Evolutionary conservation across 768 basidiomycete species (phyloP).

Genomic region (Pleurotus cornucopiae): DNA sequence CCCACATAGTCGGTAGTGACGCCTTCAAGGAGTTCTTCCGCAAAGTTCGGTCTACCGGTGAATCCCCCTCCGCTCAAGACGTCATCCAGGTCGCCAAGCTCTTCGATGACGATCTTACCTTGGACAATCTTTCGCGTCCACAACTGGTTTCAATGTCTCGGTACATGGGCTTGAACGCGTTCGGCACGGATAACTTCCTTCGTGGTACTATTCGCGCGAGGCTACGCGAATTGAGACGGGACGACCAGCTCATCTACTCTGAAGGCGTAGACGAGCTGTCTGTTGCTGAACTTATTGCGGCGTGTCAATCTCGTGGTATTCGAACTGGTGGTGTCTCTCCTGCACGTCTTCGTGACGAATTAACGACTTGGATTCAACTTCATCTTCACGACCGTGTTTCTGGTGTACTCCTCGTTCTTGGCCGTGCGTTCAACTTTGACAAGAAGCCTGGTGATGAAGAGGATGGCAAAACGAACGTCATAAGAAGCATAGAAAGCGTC

Average conservation of each 20-base stretch:
- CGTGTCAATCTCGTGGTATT: constrained; percentile 93
- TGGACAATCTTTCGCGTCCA: constrained; percentile 97
- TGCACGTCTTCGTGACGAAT: constrained; percentile 82
- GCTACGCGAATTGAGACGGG: constrained; percentile 77
- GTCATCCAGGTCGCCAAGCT: constrained; percentile 93
- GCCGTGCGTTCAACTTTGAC: constrained; percentile 92
- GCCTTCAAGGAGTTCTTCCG: constrained; percentile 99
- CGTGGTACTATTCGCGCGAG: constrained; percentile 86
- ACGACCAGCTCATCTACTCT: constrained; percentile 87
- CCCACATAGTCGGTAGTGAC: constrained; percentile 89
- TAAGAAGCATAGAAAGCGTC: constrained; percentile 83
- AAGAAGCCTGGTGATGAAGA: constrained; percentile 67
- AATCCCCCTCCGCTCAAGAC: constrained; percentile 83
- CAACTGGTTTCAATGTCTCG: constrained; percentile 96
- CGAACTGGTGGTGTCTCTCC: constrained; percentile 85
- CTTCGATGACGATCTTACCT: constrained; percentile 95
- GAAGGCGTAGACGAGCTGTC: constrained; percentile 92
- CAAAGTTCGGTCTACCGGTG: constrained; percentile 95
- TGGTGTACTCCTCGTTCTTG: constrained; percentile 91
- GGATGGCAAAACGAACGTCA: constrained; percentile 78
- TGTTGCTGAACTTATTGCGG: constrained; percentile 86
- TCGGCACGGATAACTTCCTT: constrained; percentile 98
- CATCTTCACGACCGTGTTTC: constrained; percentile 90
- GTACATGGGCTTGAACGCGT: constrained; percentile 98
- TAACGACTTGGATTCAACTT: constrained; percentile 88